Evolutionary conservation across 2,329 filamentous ascomycete genomes (phyloP), one percentile per base, ranked within the genome.

Genomic region (Chlorencoelia australis): DNA sequence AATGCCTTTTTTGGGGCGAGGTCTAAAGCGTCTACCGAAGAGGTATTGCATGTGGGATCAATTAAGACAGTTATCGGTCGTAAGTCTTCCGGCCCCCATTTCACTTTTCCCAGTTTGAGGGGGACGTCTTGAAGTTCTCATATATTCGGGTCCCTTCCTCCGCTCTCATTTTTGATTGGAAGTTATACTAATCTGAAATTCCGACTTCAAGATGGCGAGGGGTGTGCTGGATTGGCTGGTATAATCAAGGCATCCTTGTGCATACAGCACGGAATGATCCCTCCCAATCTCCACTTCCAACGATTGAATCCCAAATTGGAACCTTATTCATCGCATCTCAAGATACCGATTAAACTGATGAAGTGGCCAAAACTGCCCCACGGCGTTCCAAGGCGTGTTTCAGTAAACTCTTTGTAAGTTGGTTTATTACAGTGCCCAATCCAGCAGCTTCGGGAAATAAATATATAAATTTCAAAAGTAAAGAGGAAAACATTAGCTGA

Each of bases 371-470:
- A 18, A 5, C 15, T 47, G 9, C 33, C 41, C 1, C 6, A 11
- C 3, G 38, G 39, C 7, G 11, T 15, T 9, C 24, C 27, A 9
- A 32, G 42, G 8, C 15, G 48, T n/a, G 48, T 35, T 0, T 44
- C 41, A 38, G 44, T 50, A 5, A 50, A 49, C 34, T 43, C 37
- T 14, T 54, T 69, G 66, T n/a, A n/a, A n/a, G n/a, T n/a, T n/a
- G n/a, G n/a, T n/a, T n/a, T n/a, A n/a, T n/a, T n/a, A n/a, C n/a
- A n/a, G n/a, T n/a, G n/a, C n/a, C n/a, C n/a, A n/a, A n/a, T n/a
- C n/a, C n/a, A n/a, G n/a, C n/a, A n/a, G n/a, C n/a, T n/a, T n/a
- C n/a, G n/a, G n/a, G n/a, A n/a, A n/a, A n/a, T n/a, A n/a, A n/a
- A n/a, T n/a, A n/a, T n/a, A n/a, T n/a, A n/a, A n/a, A n/a, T n/a